Evolutionary conservation across 768 basidiomycete genomes (phyloP).

Genomic region (Auriscalpium microsporum): DNA sequence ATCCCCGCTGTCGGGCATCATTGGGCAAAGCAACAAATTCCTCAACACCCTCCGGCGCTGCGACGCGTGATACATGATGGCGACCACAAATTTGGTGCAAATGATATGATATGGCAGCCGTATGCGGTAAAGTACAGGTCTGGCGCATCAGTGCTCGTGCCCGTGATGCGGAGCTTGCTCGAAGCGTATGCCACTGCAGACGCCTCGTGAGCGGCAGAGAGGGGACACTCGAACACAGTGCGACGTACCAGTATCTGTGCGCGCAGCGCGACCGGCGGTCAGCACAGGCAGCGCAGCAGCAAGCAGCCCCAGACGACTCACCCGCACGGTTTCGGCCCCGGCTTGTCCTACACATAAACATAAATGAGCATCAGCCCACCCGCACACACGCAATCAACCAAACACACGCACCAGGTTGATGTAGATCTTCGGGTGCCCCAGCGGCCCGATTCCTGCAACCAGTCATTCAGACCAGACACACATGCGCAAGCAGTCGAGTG

Average conservation of each 20-base stretch:
- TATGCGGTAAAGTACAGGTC: slow-evolving; percentile 1
- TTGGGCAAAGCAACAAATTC: slow-evolving; percentile 5
- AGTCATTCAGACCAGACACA: background rate
- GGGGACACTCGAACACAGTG: background rate
- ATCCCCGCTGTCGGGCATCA: slow-evolving; percentile 5
- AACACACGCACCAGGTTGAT: slow-evolving; percentile 75
- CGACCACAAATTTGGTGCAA: too few species aligned
- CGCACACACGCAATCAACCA: background rate
- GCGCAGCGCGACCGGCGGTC: slow-evolving; percentile 6
- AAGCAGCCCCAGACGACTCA: slow-evolving; percentile 33
- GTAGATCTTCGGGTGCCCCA: slow-evolving; percentile 95
- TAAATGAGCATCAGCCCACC: background rate
- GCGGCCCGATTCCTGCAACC: slow-evolving; percentile 73
- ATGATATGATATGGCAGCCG: too few species aligned
- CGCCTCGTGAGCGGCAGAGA: background rate
- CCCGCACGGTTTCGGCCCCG: slow-evolving; percentile 85
- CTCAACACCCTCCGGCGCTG: background rate
- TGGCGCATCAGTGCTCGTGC: slow-evolving; percentile 29
- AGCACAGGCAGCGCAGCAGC: background rate
- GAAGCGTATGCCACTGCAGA: slow-evolving; percentile 74
- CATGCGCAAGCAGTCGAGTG: background rate
- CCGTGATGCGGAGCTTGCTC: slow-evolving; percentile 74
- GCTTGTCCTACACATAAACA: slow-evolving; percentile 57
- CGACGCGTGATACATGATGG: too few species aligned
- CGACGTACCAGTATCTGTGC: slow-evolving; percentile 40